These are phyloP conservation scores for Pichiaceae sp. DNA, from an alignment of 1,139 yeast genomes.

Conservation along the genomic window DNA sequence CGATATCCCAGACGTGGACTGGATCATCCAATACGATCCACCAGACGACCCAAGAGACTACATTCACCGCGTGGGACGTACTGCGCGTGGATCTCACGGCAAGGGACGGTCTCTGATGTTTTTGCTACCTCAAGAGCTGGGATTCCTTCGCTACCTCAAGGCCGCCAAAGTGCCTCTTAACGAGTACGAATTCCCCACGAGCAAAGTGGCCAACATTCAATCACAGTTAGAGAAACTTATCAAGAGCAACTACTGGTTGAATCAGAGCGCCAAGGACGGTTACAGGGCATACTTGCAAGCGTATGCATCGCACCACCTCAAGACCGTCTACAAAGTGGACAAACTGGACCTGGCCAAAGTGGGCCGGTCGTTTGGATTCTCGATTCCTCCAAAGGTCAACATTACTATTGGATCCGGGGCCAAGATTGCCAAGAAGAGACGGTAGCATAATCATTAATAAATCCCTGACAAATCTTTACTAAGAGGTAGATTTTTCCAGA, in stretches of 20 bases:
- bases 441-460: background rate
- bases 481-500: background rate
- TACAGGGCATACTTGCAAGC: constrained; percentile 95
- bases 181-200: constrained; percentile 92
- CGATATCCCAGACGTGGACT: constrained; percentile 94
- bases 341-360: constrained; percentile 90
- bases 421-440: constrained; percentile 33
- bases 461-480: no score
- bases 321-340: constrained; percentile 93
- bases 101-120: constrained; percentile 94
- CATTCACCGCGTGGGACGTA: constrained; percentile 96
- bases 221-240: constrained; percentile 86
- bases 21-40: constrained; percentile 97
- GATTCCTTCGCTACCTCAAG: constrained; percentile 86
- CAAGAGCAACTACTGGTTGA: constrained; percentile 86
- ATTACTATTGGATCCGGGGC: constrained; percentile 93
- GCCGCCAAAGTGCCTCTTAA: constrained; percentile 96
- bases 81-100: constrained; percentile 91
- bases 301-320: constrained; percentile 90
- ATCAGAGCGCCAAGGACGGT: constrained; percentile 95
- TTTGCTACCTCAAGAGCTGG: constrained; percentile 86
- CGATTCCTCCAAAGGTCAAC: constrained; percentile 93
- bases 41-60: constrained; percentile 99
- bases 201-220: constrained; percentile 92
- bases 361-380: constrained; percentile 91